phyloP scores from a whole-genome alignment of 352 stramenopile genomes.

The Aphanomyces cochlioides region DNA sequence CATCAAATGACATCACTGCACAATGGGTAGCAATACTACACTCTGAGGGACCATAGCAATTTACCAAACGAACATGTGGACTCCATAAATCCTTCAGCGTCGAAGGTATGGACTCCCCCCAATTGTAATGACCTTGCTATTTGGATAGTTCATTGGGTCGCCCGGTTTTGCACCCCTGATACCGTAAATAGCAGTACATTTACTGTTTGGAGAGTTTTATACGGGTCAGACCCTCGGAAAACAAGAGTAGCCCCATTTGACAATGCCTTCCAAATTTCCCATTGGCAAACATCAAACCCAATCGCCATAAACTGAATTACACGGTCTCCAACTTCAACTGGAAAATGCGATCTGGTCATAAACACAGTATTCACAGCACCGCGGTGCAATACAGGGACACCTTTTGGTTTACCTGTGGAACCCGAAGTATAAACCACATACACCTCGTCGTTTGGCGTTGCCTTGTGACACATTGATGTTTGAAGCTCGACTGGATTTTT shows the following conservation, averaged over 20 bases:
- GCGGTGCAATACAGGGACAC: background rate
- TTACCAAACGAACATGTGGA: background rate
- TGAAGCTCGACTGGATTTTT: too few species aligned
- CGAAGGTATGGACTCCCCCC: background rate
- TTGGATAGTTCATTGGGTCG: background rate
- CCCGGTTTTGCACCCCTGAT: background rate
- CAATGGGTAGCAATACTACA: background rate
- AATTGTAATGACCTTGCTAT: background rate
- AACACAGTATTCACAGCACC: background rate
- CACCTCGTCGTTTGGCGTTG: background rate
- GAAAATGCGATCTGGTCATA: background rate
- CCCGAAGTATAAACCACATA: background rate
- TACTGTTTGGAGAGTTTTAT: background rate
- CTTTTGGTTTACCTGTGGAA: conserved; percentile 1
- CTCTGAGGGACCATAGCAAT: conserved; percentile 20
- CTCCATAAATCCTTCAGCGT: conserved; percentile 5
- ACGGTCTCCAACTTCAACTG: background rate
- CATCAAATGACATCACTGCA: background rate
- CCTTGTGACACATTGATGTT: too few species aligned
- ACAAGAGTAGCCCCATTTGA: background rate
- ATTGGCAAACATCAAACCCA: conserved; percentile 13
- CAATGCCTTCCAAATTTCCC: conserved; percentile 13
- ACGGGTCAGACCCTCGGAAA: background rate
- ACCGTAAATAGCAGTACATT: background rate
- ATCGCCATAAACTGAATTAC: background rate